Evolutionary conservation across 2,329 filamentous ascomycete species (phyloP), one percentile per base, ranked within the genome.

Genomic region (Trichoderma sp.): DNA sequence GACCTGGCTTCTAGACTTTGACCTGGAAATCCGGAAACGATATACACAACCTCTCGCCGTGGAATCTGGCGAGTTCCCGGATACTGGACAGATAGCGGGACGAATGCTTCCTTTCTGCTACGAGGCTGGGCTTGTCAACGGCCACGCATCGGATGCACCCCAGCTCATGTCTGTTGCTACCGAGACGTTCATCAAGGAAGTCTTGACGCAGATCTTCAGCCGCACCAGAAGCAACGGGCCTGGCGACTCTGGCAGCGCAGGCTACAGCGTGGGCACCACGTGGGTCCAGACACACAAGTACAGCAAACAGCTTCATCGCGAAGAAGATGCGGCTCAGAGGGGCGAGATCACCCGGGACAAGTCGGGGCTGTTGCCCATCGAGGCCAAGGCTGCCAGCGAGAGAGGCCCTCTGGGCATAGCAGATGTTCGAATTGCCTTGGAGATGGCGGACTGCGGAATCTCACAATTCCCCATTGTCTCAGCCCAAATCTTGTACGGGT

Each of bases 211-310:
- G 7, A 81, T 90, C 7, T 88, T 89, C 68, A 85, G 83, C 67
- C 84, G 87, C 59, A 89, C 88, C 1, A 80, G 86, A 67, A 85
- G 84, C 71, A 90, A 90, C 71, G 86, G 85, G 0, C 85, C 87
- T 3, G 86, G 86, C 34, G 84, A 87, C 67, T 84, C 83, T 19
- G 86, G 83, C 9, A 86, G 80, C 66, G 84, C 85, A 59, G 86
- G 86, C 3, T 87, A 87, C 63, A 89, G 89, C 3, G 82, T 86
- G 41, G 88, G 87, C 48, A 85, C 85, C 48, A 83, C 83, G 43
- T 91, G 90, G 81, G 86, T 97, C 66, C 89, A 93, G 74, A 96
- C 92, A 2, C 85, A 89, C 69, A 88, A 87, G 66, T 97, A 94
- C 77, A 87, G 87, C 68, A 83, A 85, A 66, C 90, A 92, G 74